These are phyloP conservation scores for Clonostachys chloroleuca DNA, from an alignment of 2,329 filamentous ascomycete genomes.

Conservation along the genomic window DNA sequence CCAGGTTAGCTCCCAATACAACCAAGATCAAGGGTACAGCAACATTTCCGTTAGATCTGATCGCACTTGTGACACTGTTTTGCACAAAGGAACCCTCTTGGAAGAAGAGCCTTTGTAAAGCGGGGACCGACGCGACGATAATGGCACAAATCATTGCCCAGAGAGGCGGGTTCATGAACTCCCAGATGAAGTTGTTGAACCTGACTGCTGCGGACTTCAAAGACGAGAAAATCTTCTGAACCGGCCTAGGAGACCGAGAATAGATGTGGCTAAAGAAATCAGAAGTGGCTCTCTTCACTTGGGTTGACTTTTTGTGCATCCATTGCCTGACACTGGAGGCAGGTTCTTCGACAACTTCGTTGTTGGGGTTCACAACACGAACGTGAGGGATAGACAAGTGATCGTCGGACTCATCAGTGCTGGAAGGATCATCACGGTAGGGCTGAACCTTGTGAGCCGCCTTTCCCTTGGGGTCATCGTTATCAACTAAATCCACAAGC, in stretches of 20 bases:
- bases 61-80: constrained; percentile 87
- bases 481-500: constrained; percentile 42
- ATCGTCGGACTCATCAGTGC: not conserved
- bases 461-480: constrained; percentile 30
- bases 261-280: constrained; percentile 13
- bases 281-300: constrained; percentile 10
- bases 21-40: constrained; percentile 94
- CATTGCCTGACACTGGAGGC: too few relatives aligned
- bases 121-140: constrained; percentile 75
- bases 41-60: constrained; percentile 81
- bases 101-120: constrained; percentile 83
- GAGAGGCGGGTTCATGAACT: constrained; percentile 91
- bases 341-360: too few relatives aligned
- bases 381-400: not conserved
- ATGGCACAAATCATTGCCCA: constrained; percentile 71
- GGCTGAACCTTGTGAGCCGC: constrained; percentile 5
- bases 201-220: constrained; percentile 16
- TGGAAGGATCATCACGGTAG: too few relatives aligned
- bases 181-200: constrained; percentile 63
- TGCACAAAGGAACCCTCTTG: constrained; percentile 82
- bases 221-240: constrained; percentile 20
- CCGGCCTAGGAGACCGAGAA: constrained; percentile 41
- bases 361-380: too few relatives aligned
- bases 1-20: constrained; percentile 90
- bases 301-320: too few relatives aligned